Evolutionary conservation across 2,329 filamentous ascomycete species (phyloP), one percentile per base, ranked within the genome.

Genomic region (Stagonosporopsis chrysanthemi): DNA sequence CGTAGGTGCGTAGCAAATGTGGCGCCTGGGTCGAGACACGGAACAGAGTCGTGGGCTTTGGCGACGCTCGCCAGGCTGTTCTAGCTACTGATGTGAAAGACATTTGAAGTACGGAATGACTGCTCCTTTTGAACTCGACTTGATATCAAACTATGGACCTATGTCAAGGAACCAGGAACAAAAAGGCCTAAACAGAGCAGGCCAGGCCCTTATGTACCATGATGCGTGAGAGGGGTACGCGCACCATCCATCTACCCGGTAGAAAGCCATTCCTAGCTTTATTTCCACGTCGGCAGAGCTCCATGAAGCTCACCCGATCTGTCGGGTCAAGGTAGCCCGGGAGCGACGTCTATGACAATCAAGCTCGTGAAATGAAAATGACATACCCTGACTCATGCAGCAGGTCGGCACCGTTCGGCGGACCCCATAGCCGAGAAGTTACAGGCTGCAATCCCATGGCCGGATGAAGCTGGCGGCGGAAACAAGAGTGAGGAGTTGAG

Each of bases 1-100:
- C 64, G 56, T 74, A 75, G 26, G 43, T 61, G 23, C 74, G 69
- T 17, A 50, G 51, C 65, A 63, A 69, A 52, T 26, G 60, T 19
- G 65, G 64, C 36, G 55, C 33, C 41, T 60, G 64, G 7, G 56
- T 51, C 8, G 59, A 35, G 8, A 64, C 51, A 42, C 58, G 63
- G 44, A 63, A 49, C 26, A 63, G 19, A 15, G 29, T 47, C 4
- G 58, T 24, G 12, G 63, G 12, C 36, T 62, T 67, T 5, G 63
- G 41, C 1, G 62, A 56, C n/a, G 67, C 56, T 57, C 62, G 68
- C 58, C 63, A 68, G 11, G 69, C 7, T 41, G 58, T 57, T 51
- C 65, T 63, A 31, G 62, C 56, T 49, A 64, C 65, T 14, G 68
- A 31, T 49, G 61, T 61, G 24, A 66, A 63, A 15, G 69, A 52